A percentile compares a stretch with the other conserved stretches of the same genome.
phyloP scores from a whole-genome alignment of 2,329 filamentous ascomycete species.

The Aspergillus carbonarius region DNA sequence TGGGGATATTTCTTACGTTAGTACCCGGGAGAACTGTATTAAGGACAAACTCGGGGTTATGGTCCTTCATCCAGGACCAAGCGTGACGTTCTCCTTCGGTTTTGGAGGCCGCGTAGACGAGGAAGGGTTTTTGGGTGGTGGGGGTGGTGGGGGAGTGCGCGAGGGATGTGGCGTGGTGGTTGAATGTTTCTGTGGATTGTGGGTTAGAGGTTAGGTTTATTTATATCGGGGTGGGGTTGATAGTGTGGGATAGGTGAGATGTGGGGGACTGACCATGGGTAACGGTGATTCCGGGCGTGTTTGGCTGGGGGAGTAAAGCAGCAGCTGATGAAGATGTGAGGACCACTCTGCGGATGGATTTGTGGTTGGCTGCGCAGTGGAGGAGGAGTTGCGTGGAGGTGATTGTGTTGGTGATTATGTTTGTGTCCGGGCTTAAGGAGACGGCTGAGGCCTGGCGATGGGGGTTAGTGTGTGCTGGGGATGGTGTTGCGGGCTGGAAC shows the following conservation, averaged over 20 bases:
- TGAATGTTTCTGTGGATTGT: constrained; percentile 4
- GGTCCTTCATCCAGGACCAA: constrained; percentile 48
- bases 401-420: background rate
- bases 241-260: too few species aligned
- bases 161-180: constrained; percentile 4
- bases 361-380: too few species aligned
- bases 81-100: constrained; percentile 47
- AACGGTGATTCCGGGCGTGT: background rate
- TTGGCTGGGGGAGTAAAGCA: background rate
- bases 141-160: background rate
- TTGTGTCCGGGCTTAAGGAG: constrained; percentile 9
- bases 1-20: constrained; percentile 28
- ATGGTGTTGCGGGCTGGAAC: too few species aligned
- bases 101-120: constrained; percentile 44
- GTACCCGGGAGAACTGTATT: constrained; percentile 40
- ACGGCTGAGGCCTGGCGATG: constrained; percentile 4
- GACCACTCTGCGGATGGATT: constrained; percentile 16
- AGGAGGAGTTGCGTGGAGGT: too few species aligned
- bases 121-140: background rate
- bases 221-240: background rate
- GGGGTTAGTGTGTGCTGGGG: background rate
- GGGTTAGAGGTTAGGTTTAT: background rate
- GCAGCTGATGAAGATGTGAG: constrained; percentile 19
- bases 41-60: constrained; percentile 46
- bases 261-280: constrained; percentile 10